Conservation (phyloP, 1,139 yeast species). For the Debaryomycetaceae sp. region DNA sequence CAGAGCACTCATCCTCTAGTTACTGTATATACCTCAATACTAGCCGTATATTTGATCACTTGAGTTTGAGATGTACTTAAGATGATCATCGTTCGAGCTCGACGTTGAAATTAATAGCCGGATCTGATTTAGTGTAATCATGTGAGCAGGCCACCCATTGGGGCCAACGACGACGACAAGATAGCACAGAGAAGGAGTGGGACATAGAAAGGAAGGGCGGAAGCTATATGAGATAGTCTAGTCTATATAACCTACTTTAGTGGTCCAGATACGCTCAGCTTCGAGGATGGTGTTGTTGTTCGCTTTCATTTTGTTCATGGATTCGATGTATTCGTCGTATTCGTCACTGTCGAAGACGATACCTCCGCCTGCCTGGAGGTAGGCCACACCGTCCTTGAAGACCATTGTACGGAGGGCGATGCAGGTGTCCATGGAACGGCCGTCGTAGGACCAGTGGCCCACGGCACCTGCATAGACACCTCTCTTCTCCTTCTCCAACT, state of each 20-base stretch:
- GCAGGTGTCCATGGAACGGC: conserved; percentile 92
- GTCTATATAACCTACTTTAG: conserved; percentile 33
- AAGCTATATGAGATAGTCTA: background rate
- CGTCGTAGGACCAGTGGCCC: conserved; percentile 97
- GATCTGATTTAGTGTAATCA: conserved; percentile 2
- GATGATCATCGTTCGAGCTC: conserved; percentile 11
- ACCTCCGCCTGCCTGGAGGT: conserved; percentile 98
- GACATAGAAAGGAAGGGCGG: background rate
- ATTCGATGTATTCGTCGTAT: conserved; percentile 90
- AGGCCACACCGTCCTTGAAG: conserved; percentile 83
- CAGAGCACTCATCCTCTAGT: background rate
- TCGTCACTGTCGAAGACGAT: conserved; percentile 95
- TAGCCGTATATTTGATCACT: background rate
- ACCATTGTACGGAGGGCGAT: conserved; percentile 97
- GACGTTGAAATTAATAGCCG: conserved; percentile 5
- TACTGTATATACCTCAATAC: background rate
- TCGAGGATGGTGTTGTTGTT: conserved; percentile 84
- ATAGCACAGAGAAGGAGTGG: background rate
- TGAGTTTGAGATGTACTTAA: conserved; percentile 2
- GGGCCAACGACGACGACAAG: background rate
- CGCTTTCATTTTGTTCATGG: conserved; percentile 96
- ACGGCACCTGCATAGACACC: conserved; percentile 99
- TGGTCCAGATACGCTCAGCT: conserved; percentile 80
- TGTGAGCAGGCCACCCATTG: conserved; percentile 2
- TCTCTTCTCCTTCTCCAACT: conserved; percentile 84